phyloP scores from a whole-genome alignment of 139 green algal species.

The Chloropicon primus region DNA sequence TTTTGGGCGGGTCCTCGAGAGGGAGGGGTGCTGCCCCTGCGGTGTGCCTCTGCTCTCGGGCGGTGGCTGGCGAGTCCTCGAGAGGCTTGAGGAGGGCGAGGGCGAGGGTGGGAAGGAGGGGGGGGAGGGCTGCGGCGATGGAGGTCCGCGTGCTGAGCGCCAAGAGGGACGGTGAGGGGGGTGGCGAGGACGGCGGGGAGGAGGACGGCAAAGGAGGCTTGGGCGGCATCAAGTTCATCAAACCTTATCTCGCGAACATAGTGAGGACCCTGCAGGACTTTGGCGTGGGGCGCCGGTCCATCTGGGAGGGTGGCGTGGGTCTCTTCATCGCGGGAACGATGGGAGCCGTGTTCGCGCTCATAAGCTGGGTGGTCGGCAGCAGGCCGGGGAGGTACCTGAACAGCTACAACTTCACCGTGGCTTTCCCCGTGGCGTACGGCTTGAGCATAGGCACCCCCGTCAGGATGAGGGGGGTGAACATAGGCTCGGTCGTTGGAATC shows the following conservation, averaged over 20 bases:
- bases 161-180: not conserved
- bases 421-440: conserved; percentile 84
- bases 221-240: not conserved
- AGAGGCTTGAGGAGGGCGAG: no score
- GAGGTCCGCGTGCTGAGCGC: not conserved
- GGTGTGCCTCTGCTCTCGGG: no score
- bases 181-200: not conserved
- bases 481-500: conserved; percentile 78
- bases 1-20: no score
- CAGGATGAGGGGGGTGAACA: conserved; percentile 51
- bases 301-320: conserved; percentile 34
- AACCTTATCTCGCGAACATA: conserved; percentile 2
- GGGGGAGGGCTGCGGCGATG: no score
- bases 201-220: not conserved
- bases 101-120: no score
- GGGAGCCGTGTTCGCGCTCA: conserved; percentile 12
- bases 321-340: conserved; percentile 30
- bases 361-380: not conserved
- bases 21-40: no score
- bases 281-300: conserved; percentile 23
- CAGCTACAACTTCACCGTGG: conserved; percentile 27
- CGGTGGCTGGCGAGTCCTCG: no score
- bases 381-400: not conserved
- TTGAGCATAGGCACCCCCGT: conserved; percentile 90
- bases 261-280: conserved; percentile 28